Evolutionary conservation across 768 basidiomycete species (phyloP).

Genomic region (Lactifluus piperatus): DNA sequence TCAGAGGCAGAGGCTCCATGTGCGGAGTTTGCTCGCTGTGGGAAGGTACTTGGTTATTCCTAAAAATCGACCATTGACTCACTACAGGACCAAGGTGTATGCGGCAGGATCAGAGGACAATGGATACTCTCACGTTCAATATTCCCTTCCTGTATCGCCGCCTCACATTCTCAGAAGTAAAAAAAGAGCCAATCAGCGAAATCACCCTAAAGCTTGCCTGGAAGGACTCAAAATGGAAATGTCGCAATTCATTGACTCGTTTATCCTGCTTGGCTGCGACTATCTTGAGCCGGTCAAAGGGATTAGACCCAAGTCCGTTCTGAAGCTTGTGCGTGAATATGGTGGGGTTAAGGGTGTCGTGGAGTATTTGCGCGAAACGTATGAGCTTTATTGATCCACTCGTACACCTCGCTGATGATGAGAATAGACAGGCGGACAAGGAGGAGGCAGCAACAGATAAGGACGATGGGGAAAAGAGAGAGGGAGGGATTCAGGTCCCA

Average conservation of each 20-base stretch:
- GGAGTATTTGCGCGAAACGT: slow-evolving; percentile 74
- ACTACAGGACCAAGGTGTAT: slow-evolving; percentile 58
- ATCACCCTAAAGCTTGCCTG: slow-evolving; percentile 75
- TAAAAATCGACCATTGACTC: neutral
- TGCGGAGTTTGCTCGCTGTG: slow-evolving; percentile 93
- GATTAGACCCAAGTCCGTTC: slow-evolving; percentile 88
- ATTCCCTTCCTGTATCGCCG: slow-evolving; percentile 89
- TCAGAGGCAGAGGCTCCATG: slow-evolving; percentile 99
- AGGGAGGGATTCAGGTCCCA: slow-evolving; percentile 74
- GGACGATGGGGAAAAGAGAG: slow-evolving; percentile 54
- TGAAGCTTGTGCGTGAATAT: slow-evolving; percentile 85
- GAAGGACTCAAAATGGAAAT: slow-evolving; percentile 90
- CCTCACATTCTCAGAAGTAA: slow-evolving; percentile 95
- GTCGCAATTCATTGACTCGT: slow-evolving; percentile 96
- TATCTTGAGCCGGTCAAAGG: slow-evolving; percentile 99
- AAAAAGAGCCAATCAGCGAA: slow-evolving; percentile 93
- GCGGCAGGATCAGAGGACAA: slow-evolving; percentile 98
- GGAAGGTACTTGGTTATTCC: slow-evolving; percentile 47
- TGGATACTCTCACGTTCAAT: slow-evolving; percentile 98
- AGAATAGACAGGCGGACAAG: slow-evolving; percentile 35
- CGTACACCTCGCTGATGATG: slow-evolving; percentile 3
- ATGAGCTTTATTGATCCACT: slow-evolving; percentile 18
- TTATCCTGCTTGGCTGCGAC: slow-evolving; percentile 94
- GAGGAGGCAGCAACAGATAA: slow-evolving; percentile 32
- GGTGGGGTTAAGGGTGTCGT: slow-evolving; percentile 64